Base-by-base conservation (phyloP, 441 rosid species). In the Arabidopsis lyrata region DNA sequence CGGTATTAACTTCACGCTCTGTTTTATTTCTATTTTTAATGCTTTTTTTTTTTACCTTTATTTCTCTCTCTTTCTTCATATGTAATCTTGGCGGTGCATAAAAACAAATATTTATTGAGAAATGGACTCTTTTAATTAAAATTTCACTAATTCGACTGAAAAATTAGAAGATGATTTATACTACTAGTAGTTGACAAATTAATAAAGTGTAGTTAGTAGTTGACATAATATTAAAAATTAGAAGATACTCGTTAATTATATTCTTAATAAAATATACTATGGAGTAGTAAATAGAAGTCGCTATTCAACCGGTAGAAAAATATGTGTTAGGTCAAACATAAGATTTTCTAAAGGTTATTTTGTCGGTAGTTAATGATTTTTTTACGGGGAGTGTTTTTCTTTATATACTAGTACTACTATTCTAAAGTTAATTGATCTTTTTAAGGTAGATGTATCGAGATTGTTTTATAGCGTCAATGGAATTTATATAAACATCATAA, bases 71-170 rank as follows among this genome's bases (percentile, higher is more conserved):
- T 68, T n/a, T 59, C 16, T 57, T 12, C 6, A 29, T 29, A 39
- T 50, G 24, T 50, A 50, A 15, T 39, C 53, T 55, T 73, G 81
- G 22, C 78, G 77, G 81, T 78, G 81, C 77, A 72, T 66, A 47
- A 61, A 58, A 61, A 73, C 55, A 62, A 72, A 15, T 59, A 66
- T 60, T 77, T 77, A 70, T 58, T 65, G 56, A 22, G 24, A 22
- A 22, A 22, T 22, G 24, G 24, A 41, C 75, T 63, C 54, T 11
- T 35, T 3, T 1, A 18, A 16, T 53, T 0, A 34, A 20, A 6
- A 3, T 42, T 68, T 44, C 27, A 44, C 20, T 29, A 15, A 29
- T 48, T 56, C 15, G 61, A 14, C 34, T 62, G n/a, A 15, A 68
- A 44, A 35, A 53, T 39, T 68, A 56, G 73, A 44, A 29, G n/a